Evolutionary conservation across 805 yeast genomes (phyloP).

Genomic region (Starmerella powellii): DNA sequence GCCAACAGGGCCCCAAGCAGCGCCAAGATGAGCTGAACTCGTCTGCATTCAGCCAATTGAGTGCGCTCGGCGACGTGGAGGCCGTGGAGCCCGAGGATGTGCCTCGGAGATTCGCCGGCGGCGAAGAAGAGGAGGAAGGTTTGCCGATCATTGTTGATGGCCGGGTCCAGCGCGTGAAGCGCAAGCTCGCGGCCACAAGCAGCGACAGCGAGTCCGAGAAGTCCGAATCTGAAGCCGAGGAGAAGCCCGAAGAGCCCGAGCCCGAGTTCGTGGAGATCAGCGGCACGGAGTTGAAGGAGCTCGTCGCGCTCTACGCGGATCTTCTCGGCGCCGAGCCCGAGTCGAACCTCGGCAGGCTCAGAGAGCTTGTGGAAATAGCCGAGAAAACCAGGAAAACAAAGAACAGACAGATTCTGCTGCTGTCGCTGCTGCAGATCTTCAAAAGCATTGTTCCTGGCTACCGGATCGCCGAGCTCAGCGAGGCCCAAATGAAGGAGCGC

Average conservation of each 20-base stretch:
- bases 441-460: conserved; percentile 81
- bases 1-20: neutral
- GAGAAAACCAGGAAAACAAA: conserved; percentile 34
- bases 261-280: conserved; percentile 39
- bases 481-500: conserved; percentile 66
- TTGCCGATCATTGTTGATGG: conserved; percentile 72
- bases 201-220: conserved; percentile 25
- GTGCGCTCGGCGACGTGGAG: conserved; percentile 10
- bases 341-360: conserved; percentile 53
- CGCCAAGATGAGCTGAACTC: conserved; percentile 1
- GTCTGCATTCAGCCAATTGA: conserved; percentile 8
- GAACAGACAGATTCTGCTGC: conserved; percentile 53
- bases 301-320: conserved; percentile 70
- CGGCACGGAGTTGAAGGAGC: conserved; percentile 57
- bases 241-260: conserved; percentile 17
- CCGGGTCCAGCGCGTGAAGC: conserved; percentile 48
- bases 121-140: conserved; percentile 41
- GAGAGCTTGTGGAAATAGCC: conserved; percentile 35
- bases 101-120: conserved; percentile 44
- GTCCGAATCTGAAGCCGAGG: conserved; percentile 25
- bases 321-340: conserved; percentile 78
- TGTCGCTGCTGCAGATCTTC: conserved; percentile 75
- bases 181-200: conserved; percentile 24
- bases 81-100: conserved; percentile 49
- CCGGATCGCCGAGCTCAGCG: conserved; percentile 70